Conservation (phyloP, 805 yeast genomes). For the Saturnispora sanitii region DNA sequence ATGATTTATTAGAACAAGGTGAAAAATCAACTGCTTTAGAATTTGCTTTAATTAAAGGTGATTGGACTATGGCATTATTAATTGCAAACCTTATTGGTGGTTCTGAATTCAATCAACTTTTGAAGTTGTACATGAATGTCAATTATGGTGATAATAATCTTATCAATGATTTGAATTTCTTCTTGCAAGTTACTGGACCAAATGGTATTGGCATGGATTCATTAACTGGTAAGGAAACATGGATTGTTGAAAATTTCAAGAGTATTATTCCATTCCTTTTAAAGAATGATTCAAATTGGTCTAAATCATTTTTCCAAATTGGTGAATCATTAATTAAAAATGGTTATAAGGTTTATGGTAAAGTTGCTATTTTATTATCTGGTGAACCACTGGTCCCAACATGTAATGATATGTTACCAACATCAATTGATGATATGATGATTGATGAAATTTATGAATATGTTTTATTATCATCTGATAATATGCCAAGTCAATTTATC, state of each 20-base stretch:
- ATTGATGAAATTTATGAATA: constrained; percentile 68
- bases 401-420: constrained; percentile 13
- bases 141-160: constrained; percentile 18
- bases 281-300: constrained; percentile 20
- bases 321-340: constrained; percentile 28
- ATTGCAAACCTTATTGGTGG: constrained; percentile 59
- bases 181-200: constrained; percentile 18
- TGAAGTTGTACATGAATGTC: constrained; percentile 27
- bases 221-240: constrained; percentile 19
- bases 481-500: constrained; percentile 27
- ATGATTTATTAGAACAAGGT: constrained; percentile 45
- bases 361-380: constrained; percentile 27
- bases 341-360: constrained; percentile 33
- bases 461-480: constrained; percentile 27
- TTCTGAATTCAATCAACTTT: constrained; percentile 36
- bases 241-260: constrained; percentile 24
- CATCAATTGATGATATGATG: constrained; percentile 36
- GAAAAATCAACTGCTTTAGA: constrained; percentile 56
- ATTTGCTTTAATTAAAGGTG: constrained; percentile 49
- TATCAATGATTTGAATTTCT: constrained; percentile 23
- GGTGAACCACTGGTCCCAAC: constrained; percentile 24
- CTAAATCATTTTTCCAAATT: constrained; percentile 20
- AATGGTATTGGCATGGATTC: constrained; percentile 14
- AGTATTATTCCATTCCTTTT: constrained; percentile 25
- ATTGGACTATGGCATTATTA: constrained; percentile 71